Conservation (phyloP, 768 basidiomycete genomes). For the Boletus reticuloceps region DNA sequence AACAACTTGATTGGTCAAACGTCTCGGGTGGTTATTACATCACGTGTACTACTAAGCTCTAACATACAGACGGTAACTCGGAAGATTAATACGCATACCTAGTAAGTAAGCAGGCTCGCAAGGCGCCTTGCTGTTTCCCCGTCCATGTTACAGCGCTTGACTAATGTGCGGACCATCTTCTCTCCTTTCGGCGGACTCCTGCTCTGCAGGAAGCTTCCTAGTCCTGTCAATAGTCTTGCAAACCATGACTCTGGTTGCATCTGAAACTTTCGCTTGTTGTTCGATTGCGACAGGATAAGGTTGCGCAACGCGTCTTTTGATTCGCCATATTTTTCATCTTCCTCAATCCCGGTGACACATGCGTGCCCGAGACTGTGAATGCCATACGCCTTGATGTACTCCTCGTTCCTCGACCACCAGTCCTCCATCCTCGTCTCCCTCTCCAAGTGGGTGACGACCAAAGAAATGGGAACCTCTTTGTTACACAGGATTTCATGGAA, state of each 20-base stretch:
- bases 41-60: too few species aligned
- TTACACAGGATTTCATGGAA: constrained; percentile 40
- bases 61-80: too few species aligned
- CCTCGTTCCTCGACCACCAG: constrained; percentile 34
- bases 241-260: constrained; percentile 29
- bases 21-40: too few species aligned
- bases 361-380: constrained; percentile 35
- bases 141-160: constrained; percentile 30
- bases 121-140: constrained; percentile 24
- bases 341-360: constrained; percentile 40
- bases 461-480: constrained; percentile 37
- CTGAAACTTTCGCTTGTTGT: constrained; percentile 14
- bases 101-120: constrained; percentile 9
- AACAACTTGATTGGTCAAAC: too few species aligned
- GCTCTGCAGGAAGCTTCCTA: constrained; percentile 17
- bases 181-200: constrained; percentile 26
- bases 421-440: constrained; percentile 33
- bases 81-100: neutral
- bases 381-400: constrained; percentile 23
- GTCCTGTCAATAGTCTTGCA: constrained; percentile 18
- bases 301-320: constrained; percentile 27
- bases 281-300: constrained; percentile 17
- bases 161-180: constrained; percentile 20
- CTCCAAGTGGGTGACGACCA: constrained; percentile 42
- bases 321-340: constrained; percentile 33